Conservation (phyloP, 257 asterid species). For the Knoxia roxburghii region DNA sequence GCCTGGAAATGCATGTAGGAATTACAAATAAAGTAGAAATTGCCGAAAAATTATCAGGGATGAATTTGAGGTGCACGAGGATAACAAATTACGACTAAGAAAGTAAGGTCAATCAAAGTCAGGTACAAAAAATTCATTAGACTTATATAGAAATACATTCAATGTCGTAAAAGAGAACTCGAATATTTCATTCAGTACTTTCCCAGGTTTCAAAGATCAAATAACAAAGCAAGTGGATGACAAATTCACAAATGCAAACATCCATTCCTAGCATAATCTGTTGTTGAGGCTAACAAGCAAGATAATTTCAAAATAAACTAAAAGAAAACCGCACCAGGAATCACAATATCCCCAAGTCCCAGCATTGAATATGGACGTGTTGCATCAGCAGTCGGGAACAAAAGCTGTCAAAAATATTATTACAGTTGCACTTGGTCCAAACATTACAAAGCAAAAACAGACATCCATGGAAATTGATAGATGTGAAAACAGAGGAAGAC, state of each 20-base stretch:
- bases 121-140: not conserved
- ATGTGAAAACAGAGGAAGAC: not conserved
- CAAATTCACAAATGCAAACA: not conserved
- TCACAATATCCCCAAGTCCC: slow-evolving; percentile 97
- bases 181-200: not conserved
- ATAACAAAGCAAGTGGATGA: not conserved
- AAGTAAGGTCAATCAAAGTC: not conserved
- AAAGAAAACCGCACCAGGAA: slow-evolving; percentile 56
- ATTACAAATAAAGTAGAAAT: not conserved
- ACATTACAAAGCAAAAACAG: not conserved
- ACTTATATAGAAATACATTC: too few species aligned
- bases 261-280: not conserved
- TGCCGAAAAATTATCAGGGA: not conserved
- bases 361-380: slow-evolving; percentile 96
- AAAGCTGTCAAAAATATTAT: slow-evolving; percentile 50
- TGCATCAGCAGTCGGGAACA: slow-evolving; percentile 81
- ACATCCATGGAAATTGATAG: not conserved
- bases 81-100: not conserved
- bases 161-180: not conserved
- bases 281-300: not conserved
- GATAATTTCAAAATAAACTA: too few species aligned
- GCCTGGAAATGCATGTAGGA: slow-evolving; percentile 39
- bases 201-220: not conserved
- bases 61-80: not conserved
- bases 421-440: not conserved